A percentile compares a stretch with the other conserved stretches of the same genome.
These are phyloP conservation scores for Smallanthus sonchifolius DNA, from an alignment of 129 eudicot genomes.

Conservation along the genomic window DNA sequence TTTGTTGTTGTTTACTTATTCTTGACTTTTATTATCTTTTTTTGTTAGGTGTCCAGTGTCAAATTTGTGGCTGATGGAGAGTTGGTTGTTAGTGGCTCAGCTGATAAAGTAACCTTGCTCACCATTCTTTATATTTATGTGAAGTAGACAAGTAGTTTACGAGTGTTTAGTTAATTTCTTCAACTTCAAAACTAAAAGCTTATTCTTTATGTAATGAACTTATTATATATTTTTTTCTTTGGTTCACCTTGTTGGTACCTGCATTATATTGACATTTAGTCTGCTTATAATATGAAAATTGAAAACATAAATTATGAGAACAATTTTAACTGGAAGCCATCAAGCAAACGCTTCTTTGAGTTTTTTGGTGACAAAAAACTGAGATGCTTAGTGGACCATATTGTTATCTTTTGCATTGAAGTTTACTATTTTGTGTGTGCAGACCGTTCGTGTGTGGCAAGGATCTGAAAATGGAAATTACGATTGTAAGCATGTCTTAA, in stretches of 20 bases:
- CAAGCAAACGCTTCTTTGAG: not conserved
- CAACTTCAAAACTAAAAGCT: not conserved
- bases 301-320: not conserved
- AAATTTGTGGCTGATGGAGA: constrained; percentile 82
- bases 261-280: not conserved
- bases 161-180: not conserved
- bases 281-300: not conserved
- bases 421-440: constrained; percentile 25
- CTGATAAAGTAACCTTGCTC: constrained; percentile 65
- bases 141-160: not conserved
- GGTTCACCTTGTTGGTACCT: not conserved
- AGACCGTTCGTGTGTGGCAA: constrained; percentile 96
- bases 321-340: not conserved
- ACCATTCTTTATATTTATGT: not conserved
- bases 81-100: constrained; percentile 75
- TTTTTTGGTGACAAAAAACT: not conserved
- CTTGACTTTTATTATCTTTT: constrained; percentile 2
- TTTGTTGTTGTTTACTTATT: not conserved
- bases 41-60: constrained; percentile 76
- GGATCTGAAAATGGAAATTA: constrained; percentile 82
- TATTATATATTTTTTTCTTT: not conserved
- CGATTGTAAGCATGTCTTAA: constrained; percentile 68
- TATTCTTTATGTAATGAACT: not conserved
- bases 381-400: constrained; percentile 7
- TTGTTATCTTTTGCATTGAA: not conserved